These are phyloP conservation scores for Endoconidiophora polonica DNA, from an alignment of 2,329 filamentous ascomycete species.

Conservation along the genomic window DNA sequence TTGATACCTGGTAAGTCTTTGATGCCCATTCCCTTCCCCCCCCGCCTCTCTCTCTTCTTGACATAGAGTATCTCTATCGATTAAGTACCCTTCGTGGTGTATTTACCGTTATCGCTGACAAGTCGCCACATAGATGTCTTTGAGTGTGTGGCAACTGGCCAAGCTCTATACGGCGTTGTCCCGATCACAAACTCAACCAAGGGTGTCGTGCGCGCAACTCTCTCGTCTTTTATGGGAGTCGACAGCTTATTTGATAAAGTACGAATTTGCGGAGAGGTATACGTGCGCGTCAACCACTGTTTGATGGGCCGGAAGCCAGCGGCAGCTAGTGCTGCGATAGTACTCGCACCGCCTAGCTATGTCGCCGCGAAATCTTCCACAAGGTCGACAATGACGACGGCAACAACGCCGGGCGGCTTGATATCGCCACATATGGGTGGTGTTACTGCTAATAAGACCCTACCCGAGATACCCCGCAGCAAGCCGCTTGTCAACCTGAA, in stretches of 20 bases:
- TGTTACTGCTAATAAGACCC: conserved; percentile 22
- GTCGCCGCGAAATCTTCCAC: not conserved
- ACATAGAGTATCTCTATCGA: too few species aligned
- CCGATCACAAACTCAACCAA: conserved; percentile 96
- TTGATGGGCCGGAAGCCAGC: conserved; percentile 42
- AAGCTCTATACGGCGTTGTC: conserved; percentile 58
- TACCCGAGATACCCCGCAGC: conserved; percentile 27
- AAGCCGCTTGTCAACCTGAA: conserved; percentile 34
- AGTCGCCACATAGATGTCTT: conserved; percentile 49
- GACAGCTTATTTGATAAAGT: conserved; percentile 47
- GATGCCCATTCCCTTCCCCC: not conserved
- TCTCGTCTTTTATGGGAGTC: conserved; percentile 75
- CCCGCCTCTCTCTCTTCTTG: too few species aligned
- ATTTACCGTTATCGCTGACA: not conserved
- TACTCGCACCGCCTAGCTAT: not conserved
- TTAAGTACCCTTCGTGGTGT: too few species aligned
- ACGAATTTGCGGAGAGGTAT: conserved; percentile 65
- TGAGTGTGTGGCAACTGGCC: conserved; percentile 51
- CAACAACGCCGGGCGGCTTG: not conserved
- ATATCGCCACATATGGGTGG: conserved; percentile 16
- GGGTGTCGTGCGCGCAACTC: conserved; percentile 75
- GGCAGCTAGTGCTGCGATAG: conserved; percentile 11
- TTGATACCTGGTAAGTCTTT: conserved; percentile 32
- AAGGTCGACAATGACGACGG: not conserved
- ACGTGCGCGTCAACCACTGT: conserved; percentile 77